Evolutionary conservation across 768 basidiomycete genomes (phyloP), one percentile per base, ranked within the genome.

Genomic region (Naganishia kalamii): DNA sequence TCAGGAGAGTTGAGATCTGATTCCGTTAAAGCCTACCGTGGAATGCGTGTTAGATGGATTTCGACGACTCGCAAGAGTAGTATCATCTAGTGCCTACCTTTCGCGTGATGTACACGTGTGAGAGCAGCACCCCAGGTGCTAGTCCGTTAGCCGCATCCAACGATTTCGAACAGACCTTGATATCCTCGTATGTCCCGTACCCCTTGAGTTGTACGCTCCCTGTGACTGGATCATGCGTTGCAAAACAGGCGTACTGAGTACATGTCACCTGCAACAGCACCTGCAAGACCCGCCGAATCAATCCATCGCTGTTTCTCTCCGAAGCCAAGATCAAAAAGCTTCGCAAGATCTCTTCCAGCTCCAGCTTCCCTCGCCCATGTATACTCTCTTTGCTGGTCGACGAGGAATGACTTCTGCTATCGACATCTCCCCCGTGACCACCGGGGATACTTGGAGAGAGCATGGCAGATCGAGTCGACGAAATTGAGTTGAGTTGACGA

Each of bases 241-340:
- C 66, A 21, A 68, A 46, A 23, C 66, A 68, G 8, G 66, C 66
- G 35, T 60, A 68, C 13, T 54, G 41, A 5, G 66, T 59, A 29
- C 64, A 43, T 13, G 64, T 59, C 15, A 65, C 54, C 40, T 68
- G 66, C 25, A 68, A 30, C 25, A 68, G 25, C 10, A 68, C 60
- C 17, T 63, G 29, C 27, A 68, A 37, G 17, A 63, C 50, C 17
- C 66, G 61, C 15, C 57, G 48, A 6, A 68, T 48, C 7, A 68
- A 41, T 13, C 62, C 46, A 17, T 63, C 48, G 6, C 35, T 32
- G 50, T 68, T 47, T 6, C 44, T 51, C 21, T 68, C 66, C 40
- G 49, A 54, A 7, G 66, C 66, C 17, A 68, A 37, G 7, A 68
- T 23, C 17, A 68, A 35, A 17, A 43, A 54, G 41, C 50, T 64